Conservation (phyloP, 257 asterid species). For the Solanum virginianum region DNA sequence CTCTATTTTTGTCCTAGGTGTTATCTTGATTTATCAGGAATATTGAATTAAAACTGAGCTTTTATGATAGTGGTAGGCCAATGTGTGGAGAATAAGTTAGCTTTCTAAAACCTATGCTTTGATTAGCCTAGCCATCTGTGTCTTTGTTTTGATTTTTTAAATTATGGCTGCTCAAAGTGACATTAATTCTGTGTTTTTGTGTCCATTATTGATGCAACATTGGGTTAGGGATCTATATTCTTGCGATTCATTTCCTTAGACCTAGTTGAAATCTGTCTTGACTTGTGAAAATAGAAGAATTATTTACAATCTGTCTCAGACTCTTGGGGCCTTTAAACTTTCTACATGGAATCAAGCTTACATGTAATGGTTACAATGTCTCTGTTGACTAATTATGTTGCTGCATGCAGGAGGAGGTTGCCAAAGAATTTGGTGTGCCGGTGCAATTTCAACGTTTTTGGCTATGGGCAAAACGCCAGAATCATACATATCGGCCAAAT, state of each 20-base stretch:
- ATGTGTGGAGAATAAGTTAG: neutral
- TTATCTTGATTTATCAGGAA: neutral
- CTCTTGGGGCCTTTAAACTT: neutral
- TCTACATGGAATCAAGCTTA: neutral
- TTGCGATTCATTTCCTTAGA: neutral
- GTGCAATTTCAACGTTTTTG: slow-evolving; percentile 89
- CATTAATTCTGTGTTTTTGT: neutral
- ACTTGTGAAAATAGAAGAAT: neutral
- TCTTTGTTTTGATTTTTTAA: neutral
- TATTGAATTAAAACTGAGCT: neutral
- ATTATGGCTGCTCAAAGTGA: neutral
- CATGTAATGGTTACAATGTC: neutral
- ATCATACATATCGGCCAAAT: slow-evolving; percentile 91
- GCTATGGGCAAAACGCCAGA: slow-evolving; percentile 96
- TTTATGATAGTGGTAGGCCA: neutral
- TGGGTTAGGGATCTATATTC: neutral
- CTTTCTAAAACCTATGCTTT: neutral
- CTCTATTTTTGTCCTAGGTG: neutral
- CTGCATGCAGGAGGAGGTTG: slow-evolving; percentile 69
- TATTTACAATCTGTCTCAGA: neutral
- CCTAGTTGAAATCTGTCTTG: neutral
- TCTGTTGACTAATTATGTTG: neutral
- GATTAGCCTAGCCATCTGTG: neutral
- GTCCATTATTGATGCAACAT: neutral
- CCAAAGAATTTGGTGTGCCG: slow-evolving; percentile 78